Evolutionary conservation across 345 rosid genomes (phyloP).

Genomic region (Kernera saxatilis): DNA sequence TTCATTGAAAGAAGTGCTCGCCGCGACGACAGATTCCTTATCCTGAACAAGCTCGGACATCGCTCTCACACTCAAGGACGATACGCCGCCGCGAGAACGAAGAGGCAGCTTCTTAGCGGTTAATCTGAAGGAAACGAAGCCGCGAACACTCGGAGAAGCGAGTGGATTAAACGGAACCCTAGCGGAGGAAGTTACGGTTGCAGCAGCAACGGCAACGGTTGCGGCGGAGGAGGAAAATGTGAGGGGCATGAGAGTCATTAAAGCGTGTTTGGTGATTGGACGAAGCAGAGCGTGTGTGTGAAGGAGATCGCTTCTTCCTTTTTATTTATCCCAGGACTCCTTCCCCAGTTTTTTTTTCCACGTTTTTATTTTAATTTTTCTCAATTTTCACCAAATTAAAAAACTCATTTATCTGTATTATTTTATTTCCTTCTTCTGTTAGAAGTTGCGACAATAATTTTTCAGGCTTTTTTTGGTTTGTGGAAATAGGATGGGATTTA

Average conservation of each 20-base stretch:
- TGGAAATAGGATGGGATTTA: too few species aligned
- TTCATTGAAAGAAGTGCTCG: conserved; percentile 22
- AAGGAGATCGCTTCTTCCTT: conserved; percentile 20
- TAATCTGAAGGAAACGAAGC: conserved; percentile 26
- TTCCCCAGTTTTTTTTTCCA: neutral
- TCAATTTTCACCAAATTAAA: conserved; percentile 21
- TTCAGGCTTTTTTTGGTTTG: neutral
- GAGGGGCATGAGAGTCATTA: conserved; percentile 41
- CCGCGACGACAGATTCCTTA: conserved; percentile 39
- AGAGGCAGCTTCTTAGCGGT: conserved; percentile 27
- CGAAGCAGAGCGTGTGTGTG: conserved; percentile 17
- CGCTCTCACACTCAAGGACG: conserved; percentile 36
- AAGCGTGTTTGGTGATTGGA: conserved; percentile 22
- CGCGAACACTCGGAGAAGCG: conserved; percentile 20
- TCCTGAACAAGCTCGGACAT: conserved; percentile 68
- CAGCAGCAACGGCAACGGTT: conserved; percentile 33
- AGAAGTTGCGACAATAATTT: neutral
- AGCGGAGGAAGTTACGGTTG: conserved; percentile 29
- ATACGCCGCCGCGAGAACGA: conserved; percentile 23
- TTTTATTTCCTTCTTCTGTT: neutral
- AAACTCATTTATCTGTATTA: neutral
- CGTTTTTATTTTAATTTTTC: conserved; percentile 10
- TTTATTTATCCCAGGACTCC: conserved; percentile 25
- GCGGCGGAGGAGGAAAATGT: conserved; percentile 40
- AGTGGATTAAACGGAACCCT: conserved; percentile 32